These are phyloP conservation scores for Margaritispora aquatica DNA, from an alignment of 495 filamentous ascomycete genomes.

Conservation along the genomic window DNA sequence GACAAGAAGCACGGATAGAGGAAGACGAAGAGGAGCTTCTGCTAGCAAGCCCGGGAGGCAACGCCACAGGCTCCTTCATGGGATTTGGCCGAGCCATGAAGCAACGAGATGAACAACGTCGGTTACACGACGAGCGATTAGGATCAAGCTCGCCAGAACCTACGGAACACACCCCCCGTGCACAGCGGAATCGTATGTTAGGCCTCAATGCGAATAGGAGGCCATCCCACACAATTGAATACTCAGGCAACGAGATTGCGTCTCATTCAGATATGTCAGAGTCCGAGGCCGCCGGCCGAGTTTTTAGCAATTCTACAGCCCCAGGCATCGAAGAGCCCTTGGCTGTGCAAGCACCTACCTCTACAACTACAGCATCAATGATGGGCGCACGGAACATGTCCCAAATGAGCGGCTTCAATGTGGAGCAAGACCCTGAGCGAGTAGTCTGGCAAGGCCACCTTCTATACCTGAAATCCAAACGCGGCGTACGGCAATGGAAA, in stretches of 20 bases:
- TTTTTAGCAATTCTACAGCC: constrained; percentile 33
- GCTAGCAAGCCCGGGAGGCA: constrained; percentile 49
- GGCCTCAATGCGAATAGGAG: constrained; percentile 4
- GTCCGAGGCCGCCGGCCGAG: constrained; percentile 40
- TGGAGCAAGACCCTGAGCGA: constrained; percentile 54
- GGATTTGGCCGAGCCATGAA: constrained; percentile 21
- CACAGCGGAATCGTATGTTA: constrained; percentile 28
- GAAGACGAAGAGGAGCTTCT: constrained; percentile 81
- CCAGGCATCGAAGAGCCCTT: constrained; percentile 31
- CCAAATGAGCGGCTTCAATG: constrained; percentile 47
- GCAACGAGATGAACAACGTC: constrained; percentile 16
- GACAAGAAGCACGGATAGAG: constrained; percentile 70
- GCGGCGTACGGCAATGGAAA: constrained; percentile 92
- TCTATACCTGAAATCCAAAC: constrained; percentile 75
- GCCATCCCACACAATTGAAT: constrained; percentile 49
- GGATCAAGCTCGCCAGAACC: constrained; percentile 65
- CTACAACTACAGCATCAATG: constrained; percentile 19
- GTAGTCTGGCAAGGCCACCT: constrained; percentile 92
- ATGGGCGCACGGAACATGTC: constrained; percentile 46
- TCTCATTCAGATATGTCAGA: constrained; percentile 92
- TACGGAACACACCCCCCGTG: constrained; percentile 34
- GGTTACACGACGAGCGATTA: constrained; percentile 32
- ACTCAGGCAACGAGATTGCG: constrained; percentile 81
- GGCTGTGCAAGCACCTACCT: constrained; percentile 18
- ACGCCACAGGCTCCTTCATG: constrained; percentile 10